These are phyloP conservation scores for Candida sojae DNA, from an alignment of 1,139 yeast genomes.

Conservation along the genomic window DNA sequence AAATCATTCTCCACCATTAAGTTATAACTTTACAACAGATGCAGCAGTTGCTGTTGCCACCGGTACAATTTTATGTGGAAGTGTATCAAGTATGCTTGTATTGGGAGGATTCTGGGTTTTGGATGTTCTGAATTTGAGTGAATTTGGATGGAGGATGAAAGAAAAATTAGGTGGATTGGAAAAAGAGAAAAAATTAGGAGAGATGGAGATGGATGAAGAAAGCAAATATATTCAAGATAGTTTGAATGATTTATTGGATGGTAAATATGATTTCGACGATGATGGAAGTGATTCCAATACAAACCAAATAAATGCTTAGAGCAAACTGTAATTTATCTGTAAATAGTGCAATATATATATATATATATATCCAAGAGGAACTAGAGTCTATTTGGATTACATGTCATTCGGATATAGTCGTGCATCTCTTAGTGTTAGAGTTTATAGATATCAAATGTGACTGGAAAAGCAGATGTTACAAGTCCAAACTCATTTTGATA, in stretches of 20 bases:
- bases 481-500: too few relatives aligned
- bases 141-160: constrained; percentile 74
- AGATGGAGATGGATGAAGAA: constrained; percentile 69
- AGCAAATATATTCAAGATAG: constrained; percentile 55
- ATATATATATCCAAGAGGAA: too few relatives aligned
- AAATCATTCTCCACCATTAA: constrained; percentile 78
- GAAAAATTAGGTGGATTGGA: constrained; percentile 67
- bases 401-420: too few relatives aligned
- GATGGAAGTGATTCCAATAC: constrained; percentile 1
- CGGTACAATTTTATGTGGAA: constrained; percentile 73
- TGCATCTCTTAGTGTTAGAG: too few relatives aligned
- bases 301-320: too few relatives aligned
- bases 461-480: too few relatives aligned
- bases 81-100: constrained; percentile 70
- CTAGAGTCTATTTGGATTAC: too few relatives aligned
- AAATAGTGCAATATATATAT: too few relatives aligned
- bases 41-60: constrained; percentile 86
- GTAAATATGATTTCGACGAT: constrained; percentile 33
- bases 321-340: too few relatives aligned
- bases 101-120: constrained; percentile 80
- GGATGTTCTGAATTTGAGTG: constrained; percentile 68
- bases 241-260: constrained; percentile 47
- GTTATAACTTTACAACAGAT: constrained; percentile 76
- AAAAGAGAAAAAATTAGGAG: constrained; percentile 47
- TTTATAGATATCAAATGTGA: too few relatives aligned